These are phyloP conservation scores for Calocera viscosa DNA, from an alignment of 768 basidiomycete genomes.

Conservation along the genomic window DNA sequence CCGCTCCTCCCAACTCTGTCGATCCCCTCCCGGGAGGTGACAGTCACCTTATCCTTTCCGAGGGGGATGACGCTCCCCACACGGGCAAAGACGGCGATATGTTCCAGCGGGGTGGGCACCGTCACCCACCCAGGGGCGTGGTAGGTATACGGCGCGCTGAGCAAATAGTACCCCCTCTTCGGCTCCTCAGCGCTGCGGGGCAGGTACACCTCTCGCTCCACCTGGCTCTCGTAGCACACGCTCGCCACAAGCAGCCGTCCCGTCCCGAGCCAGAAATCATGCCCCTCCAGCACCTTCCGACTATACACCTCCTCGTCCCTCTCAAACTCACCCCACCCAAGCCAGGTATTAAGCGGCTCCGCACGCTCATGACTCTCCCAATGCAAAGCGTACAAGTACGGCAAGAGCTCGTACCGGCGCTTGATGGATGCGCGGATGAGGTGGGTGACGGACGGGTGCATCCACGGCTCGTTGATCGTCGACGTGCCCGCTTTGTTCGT, in stretches of 20 bases:
- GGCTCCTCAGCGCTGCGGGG: constrained; percentile 21
- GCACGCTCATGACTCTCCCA: constrained; percentile 24
- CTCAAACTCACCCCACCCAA: constrained; percentile 24
- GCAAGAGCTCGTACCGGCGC: constrained; percentile 26
- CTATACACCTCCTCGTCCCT: constrained; percentile 24
- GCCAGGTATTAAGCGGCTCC: constrained; percentile 22
- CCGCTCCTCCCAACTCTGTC: constrained; percentile 23
- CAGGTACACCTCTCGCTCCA: constrained; percentile 24
- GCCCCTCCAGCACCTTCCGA: constrained; percentile 22
- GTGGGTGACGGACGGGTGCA: constrained; percentile 14
- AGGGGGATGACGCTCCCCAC: constrained; percentile 25
- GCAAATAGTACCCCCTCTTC: constrained; percentile 22
- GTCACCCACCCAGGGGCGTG: constrained; percentile 11
- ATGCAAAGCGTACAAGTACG: constrained; percentile 25
- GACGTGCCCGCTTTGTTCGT: constrained; percentile 20
- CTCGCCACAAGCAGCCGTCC: constrained; percentile 24
- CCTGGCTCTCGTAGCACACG: constrained; percentile 21
- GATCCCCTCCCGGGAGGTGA: constrained; percentile 22
- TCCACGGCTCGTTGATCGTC: constrained; percentile 25
- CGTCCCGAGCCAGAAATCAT: constrained; percentile 27
- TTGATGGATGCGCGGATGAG: constrained; percentile 23
- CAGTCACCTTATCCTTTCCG: constrained; percentile 23
- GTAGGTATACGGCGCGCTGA: constrained; percentile 16
- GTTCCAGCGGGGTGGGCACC: constrained; percentile 23
- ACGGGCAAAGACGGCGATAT: constrained; percentile 25